phyloP scores from a whole-genome alignment of 805 yeast species.

The Metschnikowia henanensis region DNA sequence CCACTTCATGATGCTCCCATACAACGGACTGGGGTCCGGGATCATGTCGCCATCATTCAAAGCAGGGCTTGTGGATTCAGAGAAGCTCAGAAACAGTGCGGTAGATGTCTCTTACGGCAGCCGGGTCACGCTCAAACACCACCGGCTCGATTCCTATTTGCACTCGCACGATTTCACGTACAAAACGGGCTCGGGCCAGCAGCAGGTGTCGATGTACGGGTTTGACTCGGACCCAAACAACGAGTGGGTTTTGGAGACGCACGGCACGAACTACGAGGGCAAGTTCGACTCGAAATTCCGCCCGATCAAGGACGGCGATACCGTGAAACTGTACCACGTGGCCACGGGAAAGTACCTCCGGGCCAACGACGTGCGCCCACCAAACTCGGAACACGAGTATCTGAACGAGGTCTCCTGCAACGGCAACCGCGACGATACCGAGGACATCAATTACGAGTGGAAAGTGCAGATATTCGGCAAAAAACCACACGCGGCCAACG shows the following conservation, averaged over 20 bases:
- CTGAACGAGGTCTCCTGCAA: constrained; percentile 78
- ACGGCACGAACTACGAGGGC: constrained; percentile 35
- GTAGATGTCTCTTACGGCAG: constrained; percentile 76
- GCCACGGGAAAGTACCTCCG: constrained; percentile 66
- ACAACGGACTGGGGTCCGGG: constrained; percentile 59
- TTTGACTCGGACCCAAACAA: constrained; percentile 60
- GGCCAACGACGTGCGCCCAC: constrained; percentile 77
- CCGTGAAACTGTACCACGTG: constrained; percentile 69
- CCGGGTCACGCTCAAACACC: constrained; percentile 69
- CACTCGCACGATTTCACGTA: constrained; percentile 73
- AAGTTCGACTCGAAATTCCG: constrained; percentile 35
- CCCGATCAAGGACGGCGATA: constrained; percentile 52
- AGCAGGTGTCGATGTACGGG: constrained; percentile 75
- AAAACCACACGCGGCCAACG: constrained; percentile 34
- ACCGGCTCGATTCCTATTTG: constrained; percentile 68
- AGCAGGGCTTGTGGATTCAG: constrained; percentile 49
- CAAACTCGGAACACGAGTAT: constrained; percentile 88
- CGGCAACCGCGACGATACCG: constrained; percentile 56
- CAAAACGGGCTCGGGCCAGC: constrained; percentile 66
- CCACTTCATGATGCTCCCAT: constrained; percentile 51
- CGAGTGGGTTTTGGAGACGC: constrained; percentile 67
- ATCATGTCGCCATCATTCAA: constrained; percentile 69
- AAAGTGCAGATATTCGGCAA: constrained; percentile 48
- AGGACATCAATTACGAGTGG: constrained; percentile 72
- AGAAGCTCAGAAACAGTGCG: constrained; percentile 40